These are phyloP conservation scores for Ogataea populi-albae DNA, from an alignment of 805 yeast species.

Conservation along the genomic window DNA sequence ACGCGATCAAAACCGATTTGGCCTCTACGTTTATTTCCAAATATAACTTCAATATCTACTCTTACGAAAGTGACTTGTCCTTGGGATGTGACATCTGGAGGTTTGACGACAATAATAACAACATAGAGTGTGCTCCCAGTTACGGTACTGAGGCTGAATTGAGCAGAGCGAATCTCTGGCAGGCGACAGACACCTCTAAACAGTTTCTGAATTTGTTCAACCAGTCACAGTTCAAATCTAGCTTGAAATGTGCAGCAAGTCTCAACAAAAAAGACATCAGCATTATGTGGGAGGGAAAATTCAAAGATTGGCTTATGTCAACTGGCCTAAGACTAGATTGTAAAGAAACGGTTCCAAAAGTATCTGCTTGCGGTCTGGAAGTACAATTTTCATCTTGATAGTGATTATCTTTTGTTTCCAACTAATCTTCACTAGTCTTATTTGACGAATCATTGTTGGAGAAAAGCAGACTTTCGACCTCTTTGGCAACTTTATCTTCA, in stretches of 20 bases:
- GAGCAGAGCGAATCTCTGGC: background rate
- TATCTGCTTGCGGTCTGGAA: constrained; percentile 55
- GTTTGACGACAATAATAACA: constrained; percentile 29
- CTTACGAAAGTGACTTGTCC: constrained; percentile 82
- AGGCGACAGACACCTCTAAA: constrained; percentile 14
- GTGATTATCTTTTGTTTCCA: background rate
- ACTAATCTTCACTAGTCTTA: constrained; percentile 11
- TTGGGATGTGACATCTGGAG: constrained; percentile 86
- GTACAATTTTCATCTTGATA: constrained; percentile 57
- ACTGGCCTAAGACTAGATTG: constrained; percentile 62
- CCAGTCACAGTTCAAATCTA: constrained; percentile 60
- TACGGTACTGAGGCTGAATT: background rate
- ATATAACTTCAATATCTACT: constrained; percentile 86
- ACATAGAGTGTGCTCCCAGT: too few relatives aligned
- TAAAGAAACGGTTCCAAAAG: constrained; percentile 44
- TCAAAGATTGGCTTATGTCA: constrained; percentile 72
- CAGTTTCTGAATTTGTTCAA: constrained; percentile 37
- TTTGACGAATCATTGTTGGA: constrained; percentile 15
- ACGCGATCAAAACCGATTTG: constrained; percentile 76
- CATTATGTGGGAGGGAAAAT: constrained; percentile 84
- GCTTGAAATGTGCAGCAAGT: constrained; percentile 70
- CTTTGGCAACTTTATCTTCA: constrained; percentile 52
- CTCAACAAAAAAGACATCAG: constrained; percentile 58
- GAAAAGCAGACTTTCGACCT: constrained; percentile 50
- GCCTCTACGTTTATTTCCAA: constrained; percentile 76